Evolutionary conservation across 345 rosid species (phyloP), one percentile per base, ranked within the genome.

Genomic region (Stellera chamaejasme): DNA sequence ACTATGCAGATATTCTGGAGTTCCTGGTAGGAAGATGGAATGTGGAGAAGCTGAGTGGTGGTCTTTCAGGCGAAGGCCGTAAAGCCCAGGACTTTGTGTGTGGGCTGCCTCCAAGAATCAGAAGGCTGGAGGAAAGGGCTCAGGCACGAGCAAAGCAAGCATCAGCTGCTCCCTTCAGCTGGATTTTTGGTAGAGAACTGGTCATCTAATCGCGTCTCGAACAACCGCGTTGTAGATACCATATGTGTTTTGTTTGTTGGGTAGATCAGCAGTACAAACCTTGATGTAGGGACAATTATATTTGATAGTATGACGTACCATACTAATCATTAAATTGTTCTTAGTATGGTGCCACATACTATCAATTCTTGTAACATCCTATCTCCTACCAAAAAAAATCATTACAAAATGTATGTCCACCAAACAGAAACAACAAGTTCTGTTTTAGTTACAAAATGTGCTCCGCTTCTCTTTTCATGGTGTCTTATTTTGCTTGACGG

Each of bases 21-120:
- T 81, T 83, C 69, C 79, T 83, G 66, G 84, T 81, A 45, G 77
- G 74, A 51, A 71, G 82, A 48, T 81, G 90, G 90, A 77, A 75
- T 13, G 63, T 83, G 25, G 75, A 76, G 63, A 67, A 68, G 44
- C 45, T 83, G 63, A 72, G 76, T 2, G 81, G 76, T 2, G 81
- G 84, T 64, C 84, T 81, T 47, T 74, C 87, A 4, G 70, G 80
- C 8, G 90, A 80, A 69, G 90, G 82, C 49, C 58, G 48, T 32
- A 74, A 57, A 52, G 87, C 84, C 15, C 82, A 72, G 39, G 75
- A 68, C 28, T 83, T 74, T 51, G 90, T 83, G 4, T 83, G 87
- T 11, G 63, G 81, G 48, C 61, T 83, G 39, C 81, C 90, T 32
- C 63, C 71, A 8, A 77, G 84, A 68, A 80, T 83, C 53, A 66